Evolutionary conservation across 2,329 filamentous ascomycete species (phyloP), one percentile per base, ranked within the genome.

Genomic region (Trichoderma koningiopsis): DNA sequence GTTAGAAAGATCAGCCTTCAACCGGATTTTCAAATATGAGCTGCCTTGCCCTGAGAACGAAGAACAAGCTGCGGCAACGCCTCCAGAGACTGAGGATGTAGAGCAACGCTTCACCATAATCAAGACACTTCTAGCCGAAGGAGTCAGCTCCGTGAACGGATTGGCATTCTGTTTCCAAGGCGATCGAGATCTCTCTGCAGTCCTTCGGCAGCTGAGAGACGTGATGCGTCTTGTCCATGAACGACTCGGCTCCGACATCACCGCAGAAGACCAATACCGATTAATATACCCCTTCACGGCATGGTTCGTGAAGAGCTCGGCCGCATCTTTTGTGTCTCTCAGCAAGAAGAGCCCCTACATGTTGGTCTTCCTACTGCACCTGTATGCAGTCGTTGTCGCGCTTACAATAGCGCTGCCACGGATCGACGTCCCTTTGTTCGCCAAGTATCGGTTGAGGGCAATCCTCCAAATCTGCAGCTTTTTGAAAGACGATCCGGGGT

Each of bases 161-260:
- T 27, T 67, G 0, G 27, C 63, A 1, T 58, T 52, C 22, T 67
- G 63, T 29, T 67, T 67, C 55, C 63, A 67, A 24, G 40, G 63
- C 40, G 63, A 67, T 24, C 63, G 63, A 27, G 40, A 67, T 11
- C 40, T 67, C 2, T 67, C 63, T 4, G 63, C 63, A 1, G 55
- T 67, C 0, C 55, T 67, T 22, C 55, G 63, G 22, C 63, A 67
- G n/a, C 63, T 67, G 16, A 55, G 63, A 16, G 63, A 67, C 29
- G 63, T 47, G 19, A 58, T 67, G 63, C 63, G 63, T 13, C 40
- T 67, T 7, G 63, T 67, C 31, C 55, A 67, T 27, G 63, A 67
- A 16, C 63, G 63, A 3, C 63, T 67, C 40, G 63, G 53, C 29
- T n/a, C 53, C 53, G 53, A 58, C n/a, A 58, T 67, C n/a, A n/a